Evolutionary conservation across 768 basidiomycete genomes (phyloP).

Genomic region (Cytidiella melzeri): DNA sequence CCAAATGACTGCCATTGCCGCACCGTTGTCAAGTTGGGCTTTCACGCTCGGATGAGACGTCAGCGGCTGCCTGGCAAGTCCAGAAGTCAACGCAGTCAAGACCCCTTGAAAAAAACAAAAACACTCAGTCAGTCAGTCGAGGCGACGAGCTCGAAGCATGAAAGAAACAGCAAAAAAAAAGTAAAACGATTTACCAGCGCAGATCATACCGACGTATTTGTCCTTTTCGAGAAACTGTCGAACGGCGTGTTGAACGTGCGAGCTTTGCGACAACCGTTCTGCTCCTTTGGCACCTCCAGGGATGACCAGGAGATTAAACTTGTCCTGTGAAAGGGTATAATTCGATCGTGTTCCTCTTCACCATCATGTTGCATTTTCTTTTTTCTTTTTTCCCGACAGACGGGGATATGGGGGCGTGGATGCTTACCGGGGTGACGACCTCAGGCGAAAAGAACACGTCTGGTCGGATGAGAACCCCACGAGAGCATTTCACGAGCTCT

Average conservation of each 20-base stretch:
- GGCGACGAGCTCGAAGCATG: neutral
- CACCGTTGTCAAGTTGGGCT: constrained; percentile 48
- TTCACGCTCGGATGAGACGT: constrained; percentile 79
- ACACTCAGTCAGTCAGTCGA: neutral
- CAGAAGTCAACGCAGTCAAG: constrained; percentile 59
- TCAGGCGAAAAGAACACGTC: constrained; percentile 39
- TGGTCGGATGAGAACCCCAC: constrained; percentile 68
- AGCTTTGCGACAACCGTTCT: constrained; percentile 57
- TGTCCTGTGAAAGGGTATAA: constrained; percentile 42
- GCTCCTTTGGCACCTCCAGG: constrained; percentile 80
- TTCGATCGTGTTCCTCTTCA: too few species aligned
- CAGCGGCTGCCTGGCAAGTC: constrained; percentile 53
- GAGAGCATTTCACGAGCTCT: constrained; percentile 55
- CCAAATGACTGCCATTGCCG: constrained; percentile 6
- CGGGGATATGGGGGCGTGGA: neutral
- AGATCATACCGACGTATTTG: constrained; percentile 78
- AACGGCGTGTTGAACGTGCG: constrained; percentile 57
- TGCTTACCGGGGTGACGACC: constrained; percentile 18
- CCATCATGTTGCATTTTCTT: too few species aligned
- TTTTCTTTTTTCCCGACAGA: constrained; percentile 1
- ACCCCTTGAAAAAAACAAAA: constrained; percentile 42
- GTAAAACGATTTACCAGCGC: constrained; percentile 50
- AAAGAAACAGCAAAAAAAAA: neutral
- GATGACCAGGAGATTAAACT: constrained; percentile 63
- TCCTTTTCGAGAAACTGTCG: constrained; percentile 44